Evolutionary conservation across 768 basidiomycete genomes (phyloP), one percentile per base, ranked within the genome.

Genomic region (Mrakia gelida): DNA sequence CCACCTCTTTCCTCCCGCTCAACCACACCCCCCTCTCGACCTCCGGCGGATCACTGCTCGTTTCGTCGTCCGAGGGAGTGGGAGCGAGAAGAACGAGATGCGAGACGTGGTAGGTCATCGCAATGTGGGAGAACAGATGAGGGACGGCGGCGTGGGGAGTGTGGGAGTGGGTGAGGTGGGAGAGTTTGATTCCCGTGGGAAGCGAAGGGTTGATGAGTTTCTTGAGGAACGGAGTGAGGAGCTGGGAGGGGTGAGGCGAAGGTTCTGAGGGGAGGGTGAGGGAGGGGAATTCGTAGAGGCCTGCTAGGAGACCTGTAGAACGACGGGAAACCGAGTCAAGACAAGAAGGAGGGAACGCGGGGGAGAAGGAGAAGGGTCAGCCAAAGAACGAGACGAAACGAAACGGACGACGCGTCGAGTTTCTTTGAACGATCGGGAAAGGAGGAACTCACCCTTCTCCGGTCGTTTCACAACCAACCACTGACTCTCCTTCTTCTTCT

Each of bases 391-490:
- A 2, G 28, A 56, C 10, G 26, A 0, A 43, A 45, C 1, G 18
- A 30, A 6, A 30, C 2, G 15, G 32, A 18, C 28, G 61, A 65
- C 21, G 7, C 49, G 30, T 28, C 28, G n/a, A 43, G 23, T 45
- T 45, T 45, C 26, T 7, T 38, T 9, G 26, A 38, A 34, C 18
- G 9, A n/a, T 38, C 38, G 10, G n/a, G n/a, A n/a, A n/a, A 38
- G 4, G 6, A 34, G 23, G 41, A 38, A 26, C 75, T 16, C 43
- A 75, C 78, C 78, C 49, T 75, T 79, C 49, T 79, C 78, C 45
- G 78, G 78, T n/a, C 78, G 52, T 34, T 75, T 79, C 59, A 79
- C 65, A 54, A 79, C 61, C 30, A 79, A 26, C 18, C 61, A 79
- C 32, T 41, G n/a, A 16, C 54, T 62, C 54, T 79, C 73, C n/a